A percentile compares a stretch with the other conserved stretches of the same genome.
phyloP scores from a whole-genome alignment of 352 stramenopile genomes.

The Thalassiosira ordinaria region DNA sequence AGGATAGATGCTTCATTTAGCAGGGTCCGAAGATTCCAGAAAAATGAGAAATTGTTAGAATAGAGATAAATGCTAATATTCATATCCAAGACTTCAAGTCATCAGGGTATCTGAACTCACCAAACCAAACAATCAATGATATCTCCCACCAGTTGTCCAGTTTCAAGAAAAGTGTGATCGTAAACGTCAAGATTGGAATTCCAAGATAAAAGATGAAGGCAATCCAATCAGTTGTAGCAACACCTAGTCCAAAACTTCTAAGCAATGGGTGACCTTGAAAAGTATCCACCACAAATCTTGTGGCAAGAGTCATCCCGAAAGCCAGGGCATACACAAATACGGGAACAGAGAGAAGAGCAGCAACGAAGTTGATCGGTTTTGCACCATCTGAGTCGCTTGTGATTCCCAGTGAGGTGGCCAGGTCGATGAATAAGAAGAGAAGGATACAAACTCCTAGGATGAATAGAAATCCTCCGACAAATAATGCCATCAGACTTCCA shows the following conservation, averaged over 20 bases:
- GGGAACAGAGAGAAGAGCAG: conserved; percentile 52
- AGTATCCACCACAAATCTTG: conserved; percentile 60
- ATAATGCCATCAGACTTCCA: no score
- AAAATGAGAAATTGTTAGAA: no score
- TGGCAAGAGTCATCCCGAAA: conserved; percentile 56
- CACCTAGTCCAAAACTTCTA: conserved; percentile 54
- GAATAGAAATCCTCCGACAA: conserved; percentile 43
- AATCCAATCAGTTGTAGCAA: conserved; percentile 64
- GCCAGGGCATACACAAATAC: conserved; percentile 61
- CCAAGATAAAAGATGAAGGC: conserved; percentile 62
- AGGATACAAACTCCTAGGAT: conserved; percentile 32
- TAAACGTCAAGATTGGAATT: conserved; percentile 51
- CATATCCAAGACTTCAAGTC: no score
- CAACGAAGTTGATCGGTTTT: conserved; percentile 21
- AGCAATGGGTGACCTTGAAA: conserved; percentile 67
- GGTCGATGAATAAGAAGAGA: conserved; percentile 61
- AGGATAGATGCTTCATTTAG: conserved; percentile 48
- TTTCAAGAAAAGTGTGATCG: conserved; percentile 46
- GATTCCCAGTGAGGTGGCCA: conserved; percentile 39
- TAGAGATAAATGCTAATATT: no score
- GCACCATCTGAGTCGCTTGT: conserved; percentile 22
- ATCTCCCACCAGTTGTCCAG: conserved; percentile 58
- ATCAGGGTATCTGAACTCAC: no score
- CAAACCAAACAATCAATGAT: conserved; percentile 56
- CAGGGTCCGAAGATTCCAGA: no score